Base-by-base conservation (phyloP, 257 asterid genomes). In the Prunella vulgaris region DNA sequence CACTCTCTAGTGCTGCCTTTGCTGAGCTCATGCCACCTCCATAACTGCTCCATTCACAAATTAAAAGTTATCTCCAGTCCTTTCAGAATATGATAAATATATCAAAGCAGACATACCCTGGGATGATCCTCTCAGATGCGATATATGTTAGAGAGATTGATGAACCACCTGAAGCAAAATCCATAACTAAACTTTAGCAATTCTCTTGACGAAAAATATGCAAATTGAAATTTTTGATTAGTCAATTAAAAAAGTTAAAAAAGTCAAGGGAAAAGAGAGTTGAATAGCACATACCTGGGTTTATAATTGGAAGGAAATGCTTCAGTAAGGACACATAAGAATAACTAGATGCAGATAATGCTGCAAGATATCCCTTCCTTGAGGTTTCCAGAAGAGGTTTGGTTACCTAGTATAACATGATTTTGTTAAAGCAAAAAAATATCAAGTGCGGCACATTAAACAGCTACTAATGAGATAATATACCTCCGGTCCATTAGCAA, bases 21-120 rank as follows among this genome's bases (percentile, higher is more conserved):
- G 97, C 95, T 9, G 97, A 91, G 77, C 96, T 91, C 97, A 91
- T 91, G 53, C 96, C 97, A 44, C 97, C 97, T 71, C 97, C 97
- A 68, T 91, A 91, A 64, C 96, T 88, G 77, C 25, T 52, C 27
- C 44, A 49, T 58, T 25, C 13, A 10, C 44, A 77, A 25, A 54
- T 65, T 21, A 65, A 49, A 24, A 69, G 70, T 38, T n/a, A 33
- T 28, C 8, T 46, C 13, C 30, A 42, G 25, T 69, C 54, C 53
- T 13, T 58, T 18, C 17, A 57, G 28, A 30, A 28, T 28, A 62
- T 5, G 20, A 58, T 61, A 64, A 18, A 49, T 3, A 51, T 14
- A 25, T 53, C 42, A 69, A 67, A 68, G 73, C 37, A 56, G 25
- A 52, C 15, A 35, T 87, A 91, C 96, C 97, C 95, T 10, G 97